Evolutionary conservation across 2,329 filamentous ascomycete species (phyloP).

Genomic region (Gliomastix tumulicola): DNA sequence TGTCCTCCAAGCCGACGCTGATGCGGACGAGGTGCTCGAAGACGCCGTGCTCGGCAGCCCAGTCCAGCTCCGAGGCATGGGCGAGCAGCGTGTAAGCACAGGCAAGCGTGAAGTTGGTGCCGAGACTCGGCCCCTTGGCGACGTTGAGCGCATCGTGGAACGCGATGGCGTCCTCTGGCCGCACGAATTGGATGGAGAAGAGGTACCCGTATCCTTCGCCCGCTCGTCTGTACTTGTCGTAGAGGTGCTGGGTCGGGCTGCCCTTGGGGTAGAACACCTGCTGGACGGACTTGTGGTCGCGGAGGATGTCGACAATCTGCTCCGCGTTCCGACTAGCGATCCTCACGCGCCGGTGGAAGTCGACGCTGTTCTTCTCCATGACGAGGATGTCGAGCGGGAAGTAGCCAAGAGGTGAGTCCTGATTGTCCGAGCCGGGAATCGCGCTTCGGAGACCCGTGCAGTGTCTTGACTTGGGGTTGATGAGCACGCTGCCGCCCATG

Average conservation of each 20-base stretch:
- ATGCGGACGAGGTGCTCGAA: too few relatives aligned
- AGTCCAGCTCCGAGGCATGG: conserved; percentile 55
- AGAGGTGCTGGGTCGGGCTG: conserved; percentile 60
- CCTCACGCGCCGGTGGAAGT: conserved; percentile 77
- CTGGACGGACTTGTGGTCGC: conserved; percentile 57
- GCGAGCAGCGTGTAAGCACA: conserved; percentile 89
- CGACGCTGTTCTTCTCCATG: conserved; percentile 91
- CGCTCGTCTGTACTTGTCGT: conserved; percentile 69
- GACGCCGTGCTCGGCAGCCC: conserved; percentile 11
- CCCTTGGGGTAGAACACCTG: conserved; percentile 82
- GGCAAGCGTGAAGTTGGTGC: conserved; percentile 91
- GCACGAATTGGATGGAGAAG: conserved; percentile 75
- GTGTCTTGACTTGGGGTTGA: conserved; percentile 61
- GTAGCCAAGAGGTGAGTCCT: conserved; percentile 87
- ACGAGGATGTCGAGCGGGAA: conserved; percentile 96
- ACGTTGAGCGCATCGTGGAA: conserved; percentile 86
- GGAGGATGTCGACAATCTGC: conserved; percentile 68
- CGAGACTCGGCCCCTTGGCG: conserved; percentile 87
- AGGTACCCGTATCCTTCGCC: conserved; percentile 84
- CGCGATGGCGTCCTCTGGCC: conserved; percentile 60
- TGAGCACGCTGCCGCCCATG: conserved; percentile 76
- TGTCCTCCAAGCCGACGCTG: too few relatives aligned
- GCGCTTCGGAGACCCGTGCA: conserved; percentile 62
- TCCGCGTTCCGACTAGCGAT: conserved; percentile 84
- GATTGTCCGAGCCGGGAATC: conserved; percentile 61